Evolutionary conservation across 441 rosid species (phyloP).

Genomic region (Populus hybrid): DNA sequence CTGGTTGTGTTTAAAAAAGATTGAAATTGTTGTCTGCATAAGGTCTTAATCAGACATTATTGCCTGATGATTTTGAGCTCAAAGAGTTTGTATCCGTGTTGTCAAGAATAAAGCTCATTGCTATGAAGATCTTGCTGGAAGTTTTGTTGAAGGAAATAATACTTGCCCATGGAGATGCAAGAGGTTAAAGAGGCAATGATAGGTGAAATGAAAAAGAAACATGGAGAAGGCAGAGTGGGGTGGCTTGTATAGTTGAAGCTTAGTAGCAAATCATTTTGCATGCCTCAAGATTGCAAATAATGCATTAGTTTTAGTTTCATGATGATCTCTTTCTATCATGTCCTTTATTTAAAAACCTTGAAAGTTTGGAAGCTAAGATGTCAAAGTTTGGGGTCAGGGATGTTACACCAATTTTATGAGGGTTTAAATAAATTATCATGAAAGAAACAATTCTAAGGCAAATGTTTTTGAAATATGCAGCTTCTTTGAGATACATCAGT

Average conservation of each 20-base stretch:
- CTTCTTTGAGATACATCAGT: neutral
- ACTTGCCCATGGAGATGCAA: neutral
- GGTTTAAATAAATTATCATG: constrained; percentile 3
- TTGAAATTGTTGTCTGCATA: neutral
- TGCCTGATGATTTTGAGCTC: neutral
- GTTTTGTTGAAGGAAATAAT: neutral
- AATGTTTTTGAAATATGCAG: constrained; percentile 6
- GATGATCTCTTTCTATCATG: neutral
- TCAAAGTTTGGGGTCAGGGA: neutral
- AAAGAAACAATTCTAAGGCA: neutral
- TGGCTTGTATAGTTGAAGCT: neutral
- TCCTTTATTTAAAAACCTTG: neutral
- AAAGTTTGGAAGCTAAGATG: neutral
- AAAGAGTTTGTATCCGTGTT: neutral
- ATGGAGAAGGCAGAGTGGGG: neutral
- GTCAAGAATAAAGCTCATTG: neutral
- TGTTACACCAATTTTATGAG: neutral
- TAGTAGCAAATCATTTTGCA: neutral
- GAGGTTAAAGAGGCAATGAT: neutral
- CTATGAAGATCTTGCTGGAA: neutral
- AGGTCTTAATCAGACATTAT: neutral
- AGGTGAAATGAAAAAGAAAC: neutral
- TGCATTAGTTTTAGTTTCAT: neutral
- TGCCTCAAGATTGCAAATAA: neutral
- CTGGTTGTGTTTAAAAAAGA: neutral